Conservation (phyloP, 2,329 filamentous ascomycete species). For the Exophiala spinifera region DNA sequence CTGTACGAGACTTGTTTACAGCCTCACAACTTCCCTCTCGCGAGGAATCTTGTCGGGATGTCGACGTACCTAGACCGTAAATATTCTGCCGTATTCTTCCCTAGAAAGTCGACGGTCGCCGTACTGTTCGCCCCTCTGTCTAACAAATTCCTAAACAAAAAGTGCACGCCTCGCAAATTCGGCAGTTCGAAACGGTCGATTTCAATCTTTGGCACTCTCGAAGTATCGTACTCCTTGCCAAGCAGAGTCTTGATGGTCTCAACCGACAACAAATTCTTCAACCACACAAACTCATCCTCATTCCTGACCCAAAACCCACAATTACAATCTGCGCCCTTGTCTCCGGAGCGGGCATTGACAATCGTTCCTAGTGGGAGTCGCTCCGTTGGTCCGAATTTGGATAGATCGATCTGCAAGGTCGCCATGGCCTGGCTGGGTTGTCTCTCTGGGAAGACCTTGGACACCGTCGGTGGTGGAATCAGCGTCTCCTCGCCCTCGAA, state of each 20-base stretch:
- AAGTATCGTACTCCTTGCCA: slow-evolving; percentile 38
- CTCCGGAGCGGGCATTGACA: slow-evolving; percentile 36
- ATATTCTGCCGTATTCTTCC: slow-evolving; percentile 42
- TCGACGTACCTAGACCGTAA: slow-evolving; percentile 37
- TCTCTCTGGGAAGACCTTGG: slow-evolving; percentile 28
- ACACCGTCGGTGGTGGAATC: slow-evolving; percentile 28
- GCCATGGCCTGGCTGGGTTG: slow-evolving; percentile 28
- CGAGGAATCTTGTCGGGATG: slow-evolving; percentile 36
- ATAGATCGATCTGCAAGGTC: slow-evolving; percentile 22
- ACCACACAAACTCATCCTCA: slow-evolving; percentile 34
- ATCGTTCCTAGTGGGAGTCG: slow-evolving; percentile 34
- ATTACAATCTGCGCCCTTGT: slow-evolving; percentile 38
- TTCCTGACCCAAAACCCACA: slow-evolving; percentile 37
- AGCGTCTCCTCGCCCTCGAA: slow-evolving; percentile 27
- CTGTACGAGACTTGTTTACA: too few species aligned
- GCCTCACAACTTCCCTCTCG: slow-evolving; percentile 18
- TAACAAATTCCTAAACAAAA: slow-evolving; percentile 39
- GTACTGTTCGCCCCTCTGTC: slow-evolving; percentile 39
- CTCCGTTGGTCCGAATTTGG: slow-evolving; percentile 32
- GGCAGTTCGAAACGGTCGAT: slow-evolving; percentile 50
- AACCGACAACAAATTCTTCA: slow-evolving; percentile 28
- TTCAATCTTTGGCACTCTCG: slow-evolving; percentile 27
- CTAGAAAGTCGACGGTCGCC: slow-evolving; percentile 38
- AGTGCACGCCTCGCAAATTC: slow-evolving; percentile 40
- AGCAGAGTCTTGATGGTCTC: slow-evolving; percentile 32